These are phyloP conservation scores for Fusarium denticulatum DNA, from an alignment of 2,329 filamentous ascomycete genomes.

Conservation along the genomic window DNA sequence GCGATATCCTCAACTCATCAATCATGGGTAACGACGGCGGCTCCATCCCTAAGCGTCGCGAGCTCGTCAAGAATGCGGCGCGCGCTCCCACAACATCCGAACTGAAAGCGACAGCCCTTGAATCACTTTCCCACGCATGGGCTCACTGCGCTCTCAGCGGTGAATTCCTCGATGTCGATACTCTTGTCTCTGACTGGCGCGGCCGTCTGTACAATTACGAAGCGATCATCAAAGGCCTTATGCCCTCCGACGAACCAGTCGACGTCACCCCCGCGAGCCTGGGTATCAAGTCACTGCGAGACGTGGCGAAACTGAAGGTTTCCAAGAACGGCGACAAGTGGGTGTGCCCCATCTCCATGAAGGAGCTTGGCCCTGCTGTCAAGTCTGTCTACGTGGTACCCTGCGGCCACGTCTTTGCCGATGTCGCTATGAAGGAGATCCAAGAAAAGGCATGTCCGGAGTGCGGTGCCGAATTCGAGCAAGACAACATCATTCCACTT, in stretches of 20 bases:
- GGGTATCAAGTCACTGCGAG: constrained; percentile 81
- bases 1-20: neutral
- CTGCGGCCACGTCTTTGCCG: constrained; percentile 94
- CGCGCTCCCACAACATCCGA: constrained; percentile 84
- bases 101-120: constrained; percentile 86
- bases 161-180: constrained; percentile 72
- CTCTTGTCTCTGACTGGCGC: constrained; percentile 83
- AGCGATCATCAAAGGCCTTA: constrained; percentile 73
- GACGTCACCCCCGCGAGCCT: constrained; percentile 57
- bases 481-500: constrained; percentile 84
- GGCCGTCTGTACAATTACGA: constrained; percentile 97
- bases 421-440: constrained; percentile 86
- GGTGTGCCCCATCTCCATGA: constrained; percentile 88
- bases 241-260: constrained; percentile 68
- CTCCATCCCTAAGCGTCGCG: constrained; percentile 92
- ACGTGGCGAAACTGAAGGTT: constrained; percentile 88
- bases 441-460: constrained; percentile 70
- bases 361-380: constrained; percentile 80
- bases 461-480: constrained; percentile 79
- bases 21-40: constrained; percentile 97
- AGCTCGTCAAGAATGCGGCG: constrained; percentile 94
- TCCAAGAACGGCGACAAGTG: constrained; percentile 64
- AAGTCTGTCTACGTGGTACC: constrained; percentile 91
- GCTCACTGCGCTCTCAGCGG: constrained; percentile 87
- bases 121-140: constrained; percentile 89